Conservation (phyloP, 768 basidiomycete genomes). For the Bullera alba region DNA sequence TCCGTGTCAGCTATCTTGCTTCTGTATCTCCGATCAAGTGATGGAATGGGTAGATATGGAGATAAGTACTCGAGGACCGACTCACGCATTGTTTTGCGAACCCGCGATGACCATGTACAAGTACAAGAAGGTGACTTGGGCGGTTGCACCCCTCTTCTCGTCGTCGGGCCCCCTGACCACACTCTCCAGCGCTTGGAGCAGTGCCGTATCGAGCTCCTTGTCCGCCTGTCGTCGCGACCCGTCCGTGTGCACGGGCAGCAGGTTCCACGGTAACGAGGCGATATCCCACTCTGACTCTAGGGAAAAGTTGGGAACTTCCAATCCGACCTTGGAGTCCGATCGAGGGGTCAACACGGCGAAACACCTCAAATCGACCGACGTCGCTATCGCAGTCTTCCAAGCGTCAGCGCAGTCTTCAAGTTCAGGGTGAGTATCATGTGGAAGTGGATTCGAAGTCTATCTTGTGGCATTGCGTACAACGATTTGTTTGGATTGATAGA, state of each 20-base stretch:
- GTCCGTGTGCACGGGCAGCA: slow-evolving; percentile 46
- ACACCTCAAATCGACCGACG: slow-evolving; percentile 89
- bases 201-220: slow-evolving; percentile 62
- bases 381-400: slow-evolving; percentile 80
- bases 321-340: slow-evolving; percentile 62
- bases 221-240: slow-evolving; percentile 48
- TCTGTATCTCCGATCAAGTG: not conserved
- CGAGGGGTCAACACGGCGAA: slow-evolving; percentile 76
- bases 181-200: slow-evolving; percentile 64
- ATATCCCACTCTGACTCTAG: slow-evolving; percentile 70
- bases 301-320: slow-evolving; percentile 72
- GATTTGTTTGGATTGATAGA: slow-evolving; percentile 8
- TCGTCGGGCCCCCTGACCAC: slow-evolving; percentile 27
- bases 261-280: slow-evolving; percentile 46
- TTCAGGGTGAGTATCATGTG: too few species aligned
- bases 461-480: too few species aligned
- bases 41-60: not conserved
- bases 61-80: not conserved
- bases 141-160: slow-evolving; percentile 48
- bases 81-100: slow-evolving; percentile 56
- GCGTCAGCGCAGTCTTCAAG: not conserved
- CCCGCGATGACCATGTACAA: slow-evolving; percentile 73
- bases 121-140: slow-evolving; percentile 77
- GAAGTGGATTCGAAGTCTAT: too few species aligned
- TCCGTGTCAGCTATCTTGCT: not conserved